Percentiles rank a stretch among this genome's conserved stretches.
phyloP scores from a whole-genome alignment of 1,284 basidiomycete species.

The Leucoagaricus sp. region DNA sequence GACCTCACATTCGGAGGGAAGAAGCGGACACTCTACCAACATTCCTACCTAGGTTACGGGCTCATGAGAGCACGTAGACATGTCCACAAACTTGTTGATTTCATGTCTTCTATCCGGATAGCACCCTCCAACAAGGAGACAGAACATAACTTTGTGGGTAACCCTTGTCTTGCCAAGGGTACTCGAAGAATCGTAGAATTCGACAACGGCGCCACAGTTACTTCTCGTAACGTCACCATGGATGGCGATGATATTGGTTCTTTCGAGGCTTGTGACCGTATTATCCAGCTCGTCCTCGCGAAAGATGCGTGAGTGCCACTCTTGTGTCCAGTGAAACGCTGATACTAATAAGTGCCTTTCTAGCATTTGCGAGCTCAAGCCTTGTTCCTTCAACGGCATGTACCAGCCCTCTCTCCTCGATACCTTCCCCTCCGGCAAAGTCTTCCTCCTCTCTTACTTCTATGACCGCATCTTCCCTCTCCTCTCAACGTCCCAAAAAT shows the following conservation, averaged over 20 bases:
- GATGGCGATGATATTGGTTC: slow-evolving; percentile 76
- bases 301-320: slow-evolving; percentile 82
- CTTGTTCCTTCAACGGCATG: slow-evolving; percentile 96
- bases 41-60: slow-evolving; percentile 96
- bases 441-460: slow-evolving; percentile 94
- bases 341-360: background rate
- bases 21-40: slow-evolving; percentile 83
- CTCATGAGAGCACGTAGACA: slow-evolving; percentile 88
- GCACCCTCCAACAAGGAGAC: slow-evolving; percentile 19
- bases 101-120: slow-evolving; percentile 64
- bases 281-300: slow-evolving; percentile 92
- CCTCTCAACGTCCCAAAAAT: slow-evolving; percentile 40
- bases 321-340: background rate
- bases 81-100: slow-evolving; percentile 89
- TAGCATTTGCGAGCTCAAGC: slow-evolving; percentile 86
- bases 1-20: slow-evolving; percentile 76
- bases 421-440: slow-evolving; percentile 80
- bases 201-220: slow-evolving; percentile 53
- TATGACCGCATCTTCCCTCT: slow-evolving; percentile 92
- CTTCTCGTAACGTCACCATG: slow-evolving; percentile 75
- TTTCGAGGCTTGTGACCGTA: slow-evolving; percentile 84
- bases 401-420: slow-evolving; percentile 96
- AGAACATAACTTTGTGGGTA: slow-evolving; percentile 31
- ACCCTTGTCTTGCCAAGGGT: slow-evolving; percentile 82
- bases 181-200: slow-evolving; percentile 70